These are phyloP conservation scores for Sindora glabra DNA, from an alignment of 306 rosid species.

Conservation along the genomic window DNA sequence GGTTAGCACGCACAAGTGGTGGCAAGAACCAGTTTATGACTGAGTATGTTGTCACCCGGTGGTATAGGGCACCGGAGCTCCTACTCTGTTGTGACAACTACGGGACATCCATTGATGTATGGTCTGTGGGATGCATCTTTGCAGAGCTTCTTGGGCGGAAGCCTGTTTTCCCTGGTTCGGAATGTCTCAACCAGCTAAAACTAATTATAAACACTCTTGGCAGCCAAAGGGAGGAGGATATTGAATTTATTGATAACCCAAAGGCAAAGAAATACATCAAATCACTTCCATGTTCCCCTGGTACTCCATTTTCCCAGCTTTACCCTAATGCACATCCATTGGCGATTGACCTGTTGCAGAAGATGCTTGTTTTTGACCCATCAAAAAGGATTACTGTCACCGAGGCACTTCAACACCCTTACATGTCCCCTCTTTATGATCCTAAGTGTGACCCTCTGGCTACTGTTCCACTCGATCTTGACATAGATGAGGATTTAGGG, in stretches of 20 bases:
- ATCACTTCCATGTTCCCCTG: constrained; percentile 52
- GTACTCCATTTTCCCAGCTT: constrained; percentile 52
- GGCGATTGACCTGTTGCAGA: constrained; percentile 74
- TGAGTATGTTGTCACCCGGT: constrained; percentile 91
- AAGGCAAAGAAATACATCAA: constrained; percentile 72
- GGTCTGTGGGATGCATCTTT: constrained; percentile 97
- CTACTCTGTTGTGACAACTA: constrained; percentile 92
- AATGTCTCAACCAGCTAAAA: constrained; percentile 84
- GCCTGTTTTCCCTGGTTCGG: constrained; percentile 81
- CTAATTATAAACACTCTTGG: constrained; percentile 79
- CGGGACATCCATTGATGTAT: constrained; percentile 83
- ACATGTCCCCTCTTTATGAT: constrained; percentile 78
- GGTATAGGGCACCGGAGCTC: constrained; percentile 96
- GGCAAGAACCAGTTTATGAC: constrained; percentile 91
- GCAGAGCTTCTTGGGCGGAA: constrained; percentile 88
- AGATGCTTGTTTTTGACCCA: constrained; percentile 94
- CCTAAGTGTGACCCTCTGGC: constrained; percentile 66
- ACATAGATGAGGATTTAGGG: constrained; percentile 83
- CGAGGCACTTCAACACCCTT: constrained; percentile 89
- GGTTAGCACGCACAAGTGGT: constrained; percentile 76
- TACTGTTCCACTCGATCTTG: constrained; percentile 80
- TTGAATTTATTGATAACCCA: constrained; percentile 77
- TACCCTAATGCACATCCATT: constrained; percentile 74
- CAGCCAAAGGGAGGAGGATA: constrained; percentile 85
- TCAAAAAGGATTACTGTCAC: constrained; percentile 79